Evolutionary conservation across 1,139 yeast species (phyloP).

Genomic region (Blastobotrys ciferrii): DNA sequence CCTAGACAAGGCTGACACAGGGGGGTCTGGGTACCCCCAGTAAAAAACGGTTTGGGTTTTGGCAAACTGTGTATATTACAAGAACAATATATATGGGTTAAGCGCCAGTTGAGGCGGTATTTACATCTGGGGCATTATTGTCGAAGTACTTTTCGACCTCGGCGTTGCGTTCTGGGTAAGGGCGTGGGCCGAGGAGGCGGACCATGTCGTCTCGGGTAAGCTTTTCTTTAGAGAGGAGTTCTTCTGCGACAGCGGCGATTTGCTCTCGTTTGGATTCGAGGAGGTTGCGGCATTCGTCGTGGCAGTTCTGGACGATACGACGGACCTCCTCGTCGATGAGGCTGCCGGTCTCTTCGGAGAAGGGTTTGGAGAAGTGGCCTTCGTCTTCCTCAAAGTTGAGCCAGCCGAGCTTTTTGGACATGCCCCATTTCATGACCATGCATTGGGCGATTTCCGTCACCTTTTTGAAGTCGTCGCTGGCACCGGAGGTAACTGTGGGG

Average conservation of each 20-base stretch:
- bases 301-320: slow-evolving; percentile 75
- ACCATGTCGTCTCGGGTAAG: slow-evolving; percentile 90
- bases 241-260: slow-evolving; percentile 84
- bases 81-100: slow-evolving; percentile 7
- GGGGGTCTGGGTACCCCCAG: too few species aligned
- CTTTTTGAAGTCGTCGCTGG: slow-evolving; percentile 92
- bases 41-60: too few species aligned
- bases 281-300: slow-evolving; percentile 62
- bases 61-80: too few species aligned
- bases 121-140: slow-evolving; percentile 21
- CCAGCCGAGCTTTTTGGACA: slow-evolving; percentile 84
- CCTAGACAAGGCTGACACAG: too few species aligned
- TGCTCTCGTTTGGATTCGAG: slow-evolving; percentile 64
- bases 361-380: slow-evolving; percentile 68
- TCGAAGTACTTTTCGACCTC: slow-evolving; percentile 81
- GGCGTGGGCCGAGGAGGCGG: slow-evolving; percentile 80
- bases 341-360: slow-evolving; percentile 81
- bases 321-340: slow-evolving; percentile 81
- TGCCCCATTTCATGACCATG: slow-evolving; percentile 89
- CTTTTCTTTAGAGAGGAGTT: slow-evolving; percentile 77
- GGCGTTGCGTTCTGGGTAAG: slow-evolving; percentile 81
- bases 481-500: slow-evolving; percentile 89
- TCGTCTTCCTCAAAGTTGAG: slow-evolving; percentile 70
- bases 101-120: slow-evolving; percentile 6
- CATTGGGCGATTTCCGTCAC: slow-evolving; percentile 88